A percentile compares a stretch with the other conserved stretches of the same genome.
Conservation (phyloP, 192 early-diverging fungal species). For the Coemansia sp. region DNA sequence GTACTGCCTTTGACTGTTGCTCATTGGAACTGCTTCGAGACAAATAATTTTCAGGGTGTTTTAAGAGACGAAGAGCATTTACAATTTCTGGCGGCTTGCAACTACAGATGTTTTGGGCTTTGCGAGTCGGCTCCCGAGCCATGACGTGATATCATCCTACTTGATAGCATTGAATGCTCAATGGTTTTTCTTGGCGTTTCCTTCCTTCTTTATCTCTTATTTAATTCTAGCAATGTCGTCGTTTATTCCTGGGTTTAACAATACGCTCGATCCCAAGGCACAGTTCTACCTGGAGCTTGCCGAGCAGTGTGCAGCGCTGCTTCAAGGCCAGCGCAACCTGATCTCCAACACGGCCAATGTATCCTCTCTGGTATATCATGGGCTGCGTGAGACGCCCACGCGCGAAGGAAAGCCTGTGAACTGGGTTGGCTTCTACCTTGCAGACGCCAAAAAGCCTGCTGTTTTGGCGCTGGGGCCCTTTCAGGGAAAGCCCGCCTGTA, state of each 20-base stretch:
- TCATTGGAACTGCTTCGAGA: conserved; percentile 19
- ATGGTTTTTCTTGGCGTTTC: neutral
- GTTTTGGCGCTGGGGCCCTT: conserved; percentile 83
- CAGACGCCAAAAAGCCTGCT: conserved; percentile 46
- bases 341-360: conserved; percentile 83
- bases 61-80: neutral
- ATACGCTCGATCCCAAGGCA: conserved; percentile 57
- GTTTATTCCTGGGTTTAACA: conserved; percentile 50
- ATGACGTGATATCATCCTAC: neutral
- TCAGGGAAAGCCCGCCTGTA: conserved; percentile 90
- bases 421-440: conserved; percentile 85
- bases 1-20: conserved; percentile 55
- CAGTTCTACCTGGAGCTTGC: conserved; percentile 75
- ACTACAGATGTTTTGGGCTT: too few species aligned
- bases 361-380: conserved; percentile 78
- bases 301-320: conserved; percentile 61
- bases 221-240: conserved; percentile 21
- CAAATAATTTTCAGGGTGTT: neutral
- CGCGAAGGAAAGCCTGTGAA: conserved; percentile 67
- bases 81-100: too few species aligned
- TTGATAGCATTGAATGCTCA: too few species aligned
- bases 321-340: conserved; percentile 71
- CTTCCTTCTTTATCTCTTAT: neutral
- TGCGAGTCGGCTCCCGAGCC: too few species aligned
- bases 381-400: conserved; percentile 67